Evolutionary conservation across 1,284 basidiomycete genomes (phyloP), one percentile per base, ranked within the genome.

Genomic region (Tetrapyrgos nigripes): DNA sequence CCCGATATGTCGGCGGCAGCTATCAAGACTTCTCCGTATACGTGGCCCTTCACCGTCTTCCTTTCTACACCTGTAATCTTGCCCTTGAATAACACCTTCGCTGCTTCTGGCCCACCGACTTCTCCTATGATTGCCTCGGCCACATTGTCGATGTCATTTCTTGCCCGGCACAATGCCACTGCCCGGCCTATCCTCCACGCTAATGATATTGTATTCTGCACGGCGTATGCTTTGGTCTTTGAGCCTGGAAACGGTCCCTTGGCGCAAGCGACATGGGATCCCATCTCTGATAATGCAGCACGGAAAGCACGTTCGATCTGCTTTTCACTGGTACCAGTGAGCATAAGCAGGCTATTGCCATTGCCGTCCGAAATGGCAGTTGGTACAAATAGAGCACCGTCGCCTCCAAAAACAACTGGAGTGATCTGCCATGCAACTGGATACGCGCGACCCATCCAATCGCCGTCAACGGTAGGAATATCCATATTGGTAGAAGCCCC

Each of bases 181-280:
- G 81, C 79, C 27, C 81, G 75, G 14, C 85, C 85, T 13, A 87
- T 79, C 3, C 81, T 76, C 85, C 85, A 87, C 17, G 82, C 77
- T 65, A 85, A 75, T 3, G 84, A 86, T 3, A 86, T 76, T 5
- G 82, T 83, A 56, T 82, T 80, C 3, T 76, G 69, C 35, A 87
- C 76, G 46, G 79, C 61, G 29, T 53, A 66, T 10, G 50, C 28
- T 58, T 66, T 68, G 28, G 62, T 62, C 33, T 64, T 61, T 26
- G 54, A 57, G 26, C 66, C 65, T 28, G 58, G 60, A 29, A 53
- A 60, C 17, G 66, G 63, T 9, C 64, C 66, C 43, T 66, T 64
- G 3, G 66, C 66, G 50, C 66, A 67, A 4, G 56, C 66, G 45
- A 67, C 66, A 44, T 66, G 60, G 40, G 61, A 61, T 2, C 83